Conservation (phyloP, 352 stramenopile genomes). For the Phytophthora hybrid region DNA sequence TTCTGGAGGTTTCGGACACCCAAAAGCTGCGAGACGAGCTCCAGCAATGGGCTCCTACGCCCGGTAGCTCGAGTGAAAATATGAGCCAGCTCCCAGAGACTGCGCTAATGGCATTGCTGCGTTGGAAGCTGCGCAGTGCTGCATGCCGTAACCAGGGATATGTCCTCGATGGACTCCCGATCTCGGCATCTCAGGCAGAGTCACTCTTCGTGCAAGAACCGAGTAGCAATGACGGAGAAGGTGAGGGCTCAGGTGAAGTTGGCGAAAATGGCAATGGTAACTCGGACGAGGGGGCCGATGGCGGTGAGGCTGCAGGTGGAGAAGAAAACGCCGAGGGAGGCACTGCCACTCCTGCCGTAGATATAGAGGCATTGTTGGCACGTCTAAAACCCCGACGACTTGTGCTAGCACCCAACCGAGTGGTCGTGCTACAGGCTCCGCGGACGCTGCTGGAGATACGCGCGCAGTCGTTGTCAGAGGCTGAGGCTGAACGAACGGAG, state of each 20-base stretch:
- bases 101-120: constrained; percentile 56
- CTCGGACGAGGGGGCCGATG: constrained; percentile 26
- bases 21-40: constrained; percentile 49
- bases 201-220: constrained; percentile 51
- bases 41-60: constrained; percentile 32
- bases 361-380: constrained; percentile 53
- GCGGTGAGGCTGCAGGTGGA: constrained; percentile 20
- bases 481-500: constrained; percentile 57
- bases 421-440: constrained; percentile 67
- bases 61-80: constrained; percentile 14
- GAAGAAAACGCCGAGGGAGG: constrained; percentile 20
- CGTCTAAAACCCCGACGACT: constrained; percentile 49
- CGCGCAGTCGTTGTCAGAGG: constrained; percentile 63
- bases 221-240: constrained; percentile 15
- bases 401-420: constrained; percentile 69
- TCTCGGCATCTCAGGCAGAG: constrained; percentile 54
- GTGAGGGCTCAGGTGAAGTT: constrained; percentile 29
- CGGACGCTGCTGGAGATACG: constrained; percentile 61
- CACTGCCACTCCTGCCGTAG: constrained; percentile 30
- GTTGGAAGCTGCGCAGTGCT: constrained; percentile 70
- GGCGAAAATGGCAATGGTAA: constrained; percentile 33
- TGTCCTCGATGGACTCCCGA: constrained; percentile 76
- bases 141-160: constrained; percentile 85
- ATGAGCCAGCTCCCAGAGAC: constrained; percentile 47
- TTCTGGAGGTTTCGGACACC: constrained; percentile 9